Evolutionary conservation across 2,329 filamentous ascomycete species (phyloP), one percentile per base, ranked within the genome.

Genomic region (Xylariaceae sp.): DNA sequence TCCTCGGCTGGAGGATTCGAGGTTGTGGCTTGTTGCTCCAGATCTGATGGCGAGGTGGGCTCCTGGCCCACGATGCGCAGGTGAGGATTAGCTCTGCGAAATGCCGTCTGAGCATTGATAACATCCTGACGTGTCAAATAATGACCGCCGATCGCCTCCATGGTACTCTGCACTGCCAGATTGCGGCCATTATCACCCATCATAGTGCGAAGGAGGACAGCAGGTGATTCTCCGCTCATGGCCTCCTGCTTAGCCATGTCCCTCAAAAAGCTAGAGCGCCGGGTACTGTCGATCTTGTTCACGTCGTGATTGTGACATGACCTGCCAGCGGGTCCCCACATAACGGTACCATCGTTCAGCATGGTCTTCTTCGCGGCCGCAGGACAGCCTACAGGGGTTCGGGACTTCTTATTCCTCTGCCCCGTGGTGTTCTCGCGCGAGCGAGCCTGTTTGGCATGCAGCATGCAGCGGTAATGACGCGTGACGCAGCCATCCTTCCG

Each of bases 401-500:
- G 13, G 49, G 49, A 51, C 49, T 51, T 51, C 23, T 51, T 51
- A 13, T 51, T 51, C 49, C 49, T 13, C 49, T 51, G 18, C 23
- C 49, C 49, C 4, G 23, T 51, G 23, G 49, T 51, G 4, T n/a
- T 23, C 6, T 51, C 49, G 15, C 49, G 49, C 2, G 23, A 23
- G 49, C 49, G 49, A n/a, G 49, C 18, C 10, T 23, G 49, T 13
- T 51, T 51, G 23, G 49, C 49, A 35, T 51, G 49, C 3, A 51
- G 49, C 23, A 51, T 51, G 49, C 49, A 51, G 23, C 49, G 49
- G 30, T 51, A 51, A 35, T 51, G 49, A n/a, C 49, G 49, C 23
- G 49, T 51, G 23, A 51, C 23, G 30, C 49, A 51, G 49, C 49
- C 49, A 23, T 51, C 49, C 23, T 51, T 51, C 8, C 49, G 23